Base-by-base conservation (phyloP, 768 basidiomycete genomes). In the Infundibulicybe gibba region DNA sequence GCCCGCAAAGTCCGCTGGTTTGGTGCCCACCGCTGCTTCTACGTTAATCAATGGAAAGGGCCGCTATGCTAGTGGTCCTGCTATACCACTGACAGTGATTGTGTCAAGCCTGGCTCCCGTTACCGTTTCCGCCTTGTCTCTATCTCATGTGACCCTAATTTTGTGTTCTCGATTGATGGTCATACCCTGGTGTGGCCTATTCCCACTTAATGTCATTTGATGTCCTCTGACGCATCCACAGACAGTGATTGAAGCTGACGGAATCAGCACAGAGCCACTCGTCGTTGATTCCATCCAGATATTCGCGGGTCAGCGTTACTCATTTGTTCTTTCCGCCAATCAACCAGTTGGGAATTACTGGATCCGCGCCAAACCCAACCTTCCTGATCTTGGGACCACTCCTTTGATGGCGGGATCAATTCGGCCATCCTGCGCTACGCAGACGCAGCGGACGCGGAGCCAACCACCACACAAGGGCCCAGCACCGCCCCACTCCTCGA, bases 51-150 rank as follows among this genome's bases (percentile, higher is more conserved):
- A 79, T 44, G 78, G 78, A 2, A 59, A 65, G 10, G 79, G 79
- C n/a, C 71, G 76, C 20, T 73, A 62, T 49, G 15, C 54, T 12
- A 66, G 61, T 37, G 69, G 68, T 1, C 65, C 73, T 12, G 43
- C 53, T 1, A 55, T 65, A 6, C 56, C 60, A 0, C 64, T 77
- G 14, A 53, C 74, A 0, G 66, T 74, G 1, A 56, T 76, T 19
- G 55, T n/a, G 72, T 77, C 21, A 38, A 59, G 6, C 44, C 58
- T 9, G 63, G 65, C 16, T 59, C 60, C 30, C 64, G 70, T 6
- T 77, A 79, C 51, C 71, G 77, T n/a, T 67, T 79, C 61, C 74
- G 78, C 25, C 53, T 80, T 20, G 61, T 79, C 1, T 63, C 62
- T 20, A 71, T 75, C 21, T 65, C 71, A 5, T 79, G 77, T 49